Evolutionary conservation across 2,329 filamentous ascomycete genomes (phyloP), one percentile per base, ranked within the genome.

Genomic region (Aspergillus phoenicis): DNA sequence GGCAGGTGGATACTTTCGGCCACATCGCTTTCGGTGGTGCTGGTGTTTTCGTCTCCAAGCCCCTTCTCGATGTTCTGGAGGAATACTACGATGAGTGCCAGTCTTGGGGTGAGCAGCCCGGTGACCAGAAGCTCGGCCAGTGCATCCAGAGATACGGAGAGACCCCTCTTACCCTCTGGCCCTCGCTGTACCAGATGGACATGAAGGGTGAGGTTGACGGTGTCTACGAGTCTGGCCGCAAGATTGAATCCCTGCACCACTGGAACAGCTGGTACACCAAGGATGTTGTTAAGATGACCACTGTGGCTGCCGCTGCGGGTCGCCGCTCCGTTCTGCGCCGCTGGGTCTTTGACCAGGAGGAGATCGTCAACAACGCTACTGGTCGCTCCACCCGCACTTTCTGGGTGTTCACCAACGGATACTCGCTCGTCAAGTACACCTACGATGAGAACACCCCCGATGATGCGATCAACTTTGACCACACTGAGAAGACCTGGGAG

Each of bases 181-280:
- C 75, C 52, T 76, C 77, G 30, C 69, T 80, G 43, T 78, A 73
- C 68, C 78, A 80, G 69, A 79, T 79, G 77, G 78, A 80, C 59
- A 74, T 80, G 71, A 73, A 71, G 52, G 77, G 77, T 28, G 73
- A 73, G 13, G 72, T 77, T 8, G 76, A 79, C 48, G 78, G 78
- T 63, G 68, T 80, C 13, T 79, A 77, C 61, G 78, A 80, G 62
- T 79, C 77, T 15, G 78, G 78, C 28, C 72, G 75, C 43, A 74
- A 71, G 67, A 78, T 80, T n/a, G 73, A 79, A 58, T 75, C 75
- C 47, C 69, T 80, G 56, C 78, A 80, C 67, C 78, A 80, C 66
- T 80, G 77, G 77, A 76, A 73, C 66, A 77, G 74, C 43, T 80
- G 78, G 78, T 79, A 78, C 64, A 73, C 67, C 58, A 78, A 78